phyloP scores from a whole-genome alignment of 2,329 filamentous ascomycete species.

The Penicillium sp. region DNA sequence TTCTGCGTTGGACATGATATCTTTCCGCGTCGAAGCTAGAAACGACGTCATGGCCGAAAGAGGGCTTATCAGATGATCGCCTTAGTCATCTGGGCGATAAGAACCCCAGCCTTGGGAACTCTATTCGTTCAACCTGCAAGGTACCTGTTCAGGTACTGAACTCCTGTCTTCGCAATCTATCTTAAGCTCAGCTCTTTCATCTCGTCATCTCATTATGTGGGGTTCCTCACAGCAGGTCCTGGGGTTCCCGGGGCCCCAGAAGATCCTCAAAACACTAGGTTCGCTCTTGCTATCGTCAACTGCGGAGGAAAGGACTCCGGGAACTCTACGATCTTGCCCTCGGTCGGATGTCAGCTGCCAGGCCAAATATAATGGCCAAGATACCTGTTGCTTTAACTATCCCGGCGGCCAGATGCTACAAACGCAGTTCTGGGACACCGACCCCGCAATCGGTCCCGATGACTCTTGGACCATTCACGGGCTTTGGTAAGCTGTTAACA shows the following conservation, averaged over 20 bases:
- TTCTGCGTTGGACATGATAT: no score
- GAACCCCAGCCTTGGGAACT: slow-evolving; percentile 1
- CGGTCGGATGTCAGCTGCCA: slow-evolving; percentile 60
- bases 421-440: slow-evolving; percentile 77
- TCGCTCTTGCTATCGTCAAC: slow-evolving; percentile 31
- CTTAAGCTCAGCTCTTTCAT: not conserved
- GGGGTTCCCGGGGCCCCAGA: slow-evolving; percentile 36
- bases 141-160: not conserved
- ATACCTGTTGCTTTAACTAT: slow-evolving; percentile 74
- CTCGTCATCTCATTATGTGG: slow-evolving; percentile 15
- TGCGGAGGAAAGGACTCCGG: slow-evolving; percentile 7
- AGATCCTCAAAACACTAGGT: slow-evolving; percentile 35
- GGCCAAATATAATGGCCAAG: slow-evolving; percentile 59
- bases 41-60: no score
- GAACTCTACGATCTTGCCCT: slow-evolving; percentile 30
- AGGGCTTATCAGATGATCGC: slow-evolving; percentile 14
- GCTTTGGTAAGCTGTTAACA: slow-evolving; percentile 53
- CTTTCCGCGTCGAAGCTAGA: no score
- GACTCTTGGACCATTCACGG: slow-evolving; percentile 77
- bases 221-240: slow-evolving; percentile 20
- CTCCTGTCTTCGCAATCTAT: not conserved
- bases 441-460: slow-evolving; percentile 63
- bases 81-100: slow-evolving; percentile 19
- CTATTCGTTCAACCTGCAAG: not conserved
- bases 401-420: slow-evolving; percentile 70